Percentiles rank a stretch among this genome's conserved stretches.
These are phyloP conservation scores for Cnidoscolus chayamansa DNA, from an alignment of 441 rosid species.

Conservation along the genomic window DNA sequence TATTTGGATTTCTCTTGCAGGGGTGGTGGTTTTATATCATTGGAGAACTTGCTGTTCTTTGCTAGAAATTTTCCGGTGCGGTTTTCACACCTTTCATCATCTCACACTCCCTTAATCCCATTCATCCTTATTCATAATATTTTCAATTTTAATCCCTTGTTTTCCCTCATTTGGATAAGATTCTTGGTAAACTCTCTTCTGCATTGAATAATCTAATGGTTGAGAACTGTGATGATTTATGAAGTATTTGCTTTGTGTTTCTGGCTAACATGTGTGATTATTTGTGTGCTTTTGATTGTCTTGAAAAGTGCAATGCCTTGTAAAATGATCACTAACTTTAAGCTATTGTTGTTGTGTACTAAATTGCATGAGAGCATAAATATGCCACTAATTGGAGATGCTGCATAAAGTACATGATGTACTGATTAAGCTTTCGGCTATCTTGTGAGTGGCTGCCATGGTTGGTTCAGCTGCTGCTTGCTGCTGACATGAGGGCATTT, in stretches of 20 bases:
- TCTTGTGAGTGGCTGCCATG: not conserved
- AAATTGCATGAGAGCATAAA: not conserved
- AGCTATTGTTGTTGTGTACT: not conserved
- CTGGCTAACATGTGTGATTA: not conserved
- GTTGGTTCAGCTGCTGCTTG: not conserved
- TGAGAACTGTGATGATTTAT: not conserved
- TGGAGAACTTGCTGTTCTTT: slow-evolving; percentile 84
- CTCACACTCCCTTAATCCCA: no score
- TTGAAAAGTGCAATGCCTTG: not conserved
- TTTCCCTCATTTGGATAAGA: no score
- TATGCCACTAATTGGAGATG: not conserved
- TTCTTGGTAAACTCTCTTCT: not conserved
- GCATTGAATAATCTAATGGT: not conserved
- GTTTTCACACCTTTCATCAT: not conserved
- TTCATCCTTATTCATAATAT: no score
- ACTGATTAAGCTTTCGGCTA: not conserved
- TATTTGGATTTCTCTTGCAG: slow-evolving; percentile 41
- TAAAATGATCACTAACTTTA: not conserved
- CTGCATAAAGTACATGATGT: not conserved
- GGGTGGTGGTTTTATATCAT: slow-evolving; percentile 93
- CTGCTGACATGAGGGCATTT: not conserved
- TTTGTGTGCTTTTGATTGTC: no score
- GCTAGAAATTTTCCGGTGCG: slow-evolving; percentile 71
- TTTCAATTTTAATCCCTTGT: no score
- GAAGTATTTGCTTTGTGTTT: not conserved